A percentile compares a stretch with the other conserved stretches of the same genome.
Conservation (phyloP, 2,329 filamentous ascomycete species). For the Tolypocladium sp. region DNA sequence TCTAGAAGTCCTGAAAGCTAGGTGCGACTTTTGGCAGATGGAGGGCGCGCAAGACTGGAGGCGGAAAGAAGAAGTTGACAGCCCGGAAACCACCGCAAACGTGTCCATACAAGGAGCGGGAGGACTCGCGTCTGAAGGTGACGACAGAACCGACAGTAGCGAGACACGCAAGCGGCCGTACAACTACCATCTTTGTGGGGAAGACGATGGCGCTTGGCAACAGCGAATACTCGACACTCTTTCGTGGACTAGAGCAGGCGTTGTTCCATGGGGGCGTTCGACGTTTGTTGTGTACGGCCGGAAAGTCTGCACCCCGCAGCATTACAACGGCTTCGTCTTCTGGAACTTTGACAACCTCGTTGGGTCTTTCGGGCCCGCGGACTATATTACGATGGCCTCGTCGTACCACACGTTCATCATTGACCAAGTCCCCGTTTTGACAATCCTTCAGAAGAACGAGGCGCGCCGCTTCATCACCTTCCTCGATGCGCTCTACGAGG, state of each 20-base stretch:
- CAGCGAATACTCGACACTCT: slow-evolving; percentile 12
- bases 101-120: neutral
- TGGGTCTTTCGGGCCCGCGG: slow-evolving; percentile 62
- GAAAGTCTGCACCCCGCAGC: slow-evolving; percentile 46
- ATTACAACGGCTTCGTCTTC: slow-evolving; percentile 46
- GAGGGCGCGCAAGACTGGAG: slow-evolving; percentile 66
- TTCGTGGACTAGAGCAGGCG: slow-evolving; percentile 10
- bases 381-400: slow-evolving; percentile 75
- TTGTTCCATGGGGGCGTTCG: slow-evolving; percentile 31
- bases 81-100: neutral
- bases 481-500: slow-evolving; percentile 72
- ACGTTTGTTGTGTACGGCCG: slow-evolving; percentile 53
- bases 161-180: slow-evolving; percentile 15
- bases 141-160: neutral
- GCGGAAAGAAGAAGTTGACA: slow-evolving; percentile 34
- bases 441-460: slow-evolving; percentile 65
- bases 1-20: slow-evolving; percentile 63
- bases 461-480: slow-evolving; percentile 73
- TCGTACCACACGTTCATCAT: slow-evolving; percentile 72
- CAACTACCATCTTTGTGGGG: slow-evolving; percentile 17
- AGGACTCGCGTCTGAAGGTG: neutral
- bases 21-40: slow-evolving; percentile 81
- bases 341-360: slow-evolving; percentile 66
- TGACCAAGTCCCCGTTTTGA: slow-evolving; percentile 59
- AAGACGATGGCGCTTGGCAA: slow-evolving; percentile 19